phyloP scores from a whole-genome alignment of 192 early-diverging fungal species.

The Phlyctochytrium arcticum region DNA sequence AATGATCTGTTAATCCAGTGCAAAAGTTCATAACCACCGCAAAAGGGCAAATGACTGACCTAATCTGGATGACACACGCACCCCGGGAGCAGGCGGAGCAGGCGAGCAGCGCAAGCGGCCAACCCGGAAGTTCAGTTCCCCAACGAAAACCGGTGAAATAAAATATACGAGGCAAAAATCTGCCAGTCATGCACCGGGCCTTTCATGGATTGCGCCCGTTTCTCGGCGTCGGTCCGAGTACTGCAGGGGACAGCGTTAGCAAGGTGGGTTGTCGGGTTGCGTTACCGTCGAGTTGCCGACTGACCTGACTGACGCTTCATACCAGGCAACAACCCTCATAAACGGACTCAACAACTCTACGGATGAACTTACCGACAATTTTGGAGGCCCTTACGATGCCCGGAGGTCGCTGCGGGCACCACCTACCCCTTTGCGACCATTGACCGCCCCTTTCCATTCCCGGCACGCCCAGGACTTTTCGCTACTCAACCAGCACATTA shows the following conservation, averaged over 20 bases:
- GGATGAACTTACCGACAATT: constrained; percentile 1
- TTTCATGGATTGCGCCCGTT: constrained; percentile 16
- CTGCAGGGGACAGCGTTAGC: background rate
- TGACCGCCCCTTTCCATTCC: background rate
- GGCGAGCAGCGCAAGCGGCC: too few relatives aligned
- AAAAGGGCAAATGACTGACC: too few relatives aligned
- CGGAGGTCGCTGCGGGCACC: background rate
- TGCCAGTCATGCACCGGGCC: constrained; percentile 23
- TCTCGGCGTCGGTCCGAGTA: constrained; percentile 5
- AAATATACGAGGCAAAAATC: too few relatives aligned
- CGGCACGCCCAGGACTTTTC: background rate
- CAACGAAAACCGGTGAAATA: too few relatives aligned
- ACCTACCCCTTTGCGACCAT: background rate
- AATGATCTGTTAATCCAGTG: too few relatives aligned
- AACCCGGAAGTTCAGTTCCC: too few relatives aligned
- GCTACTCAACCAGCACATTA: background rate
- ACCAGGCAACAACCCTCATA: constrained; percentile 12
- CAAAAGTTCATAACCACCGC: too few relatives aligned
- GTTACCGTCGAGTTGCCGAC: background rate
- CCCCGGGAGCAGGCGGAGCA: too few relatives aligned
- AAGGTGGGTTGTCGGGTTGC: background rate
- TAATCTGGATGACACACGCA: too few relatives aligned
- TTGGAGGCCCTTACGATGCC: background rate
- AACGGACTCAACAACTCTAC: constrained; percentile 4
- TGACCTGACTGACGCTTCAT: background rate